A percentile compares a stretch with the other conserved stretches of the same genome.
phyloP scores from a whole-genome alignment of 345 rosid species.

The Mercurialis annua region DNA sequence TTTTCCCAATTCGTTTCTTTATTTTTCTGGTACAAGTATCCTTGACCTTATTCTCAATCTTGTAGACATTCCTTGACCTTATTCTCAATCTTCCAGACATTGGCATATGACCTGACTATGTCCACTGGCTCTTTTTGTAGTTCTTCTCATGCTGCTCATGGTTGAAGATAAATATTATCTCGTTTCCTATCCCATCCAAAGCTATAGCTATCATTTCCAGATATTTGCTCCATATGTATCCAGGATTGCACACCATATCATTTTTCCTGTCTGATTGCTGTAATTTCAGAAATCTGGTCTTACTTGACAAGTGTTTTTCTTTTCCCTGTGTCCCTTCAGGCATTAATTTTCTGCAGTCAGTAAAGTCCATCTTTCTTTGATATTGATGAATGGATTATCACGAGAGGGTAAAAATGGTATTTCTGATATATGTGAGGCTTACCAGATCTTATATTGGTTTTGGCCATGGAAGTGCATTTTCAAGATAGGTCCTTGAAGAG shows the following conservation, averaged over 20 bases:
- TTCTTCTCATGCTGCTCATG: neutral
- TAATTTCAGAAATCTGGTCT: neutral
- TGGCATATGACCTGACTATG: neutral
- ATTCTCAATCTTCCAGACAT: neutral
- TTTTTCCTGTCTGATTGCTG: neutral
- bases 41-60: neutral
- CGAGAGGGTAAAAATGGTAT: neutral
- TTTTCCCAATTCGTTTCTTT: neutral
- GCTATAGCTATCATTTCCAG: neutral
- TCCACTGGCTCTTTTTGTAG: neutral
- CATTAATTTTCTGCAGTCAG: neutral
- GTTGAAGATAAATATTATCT: neutral
- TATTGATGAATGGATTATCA: neutral
- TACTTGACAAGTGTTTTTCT: neutral
- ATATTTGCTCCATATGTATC: neutral
- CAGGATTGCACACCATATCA: neutral
- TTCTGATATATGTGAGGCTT: neutral
- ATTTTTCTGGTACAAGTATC: neutral
- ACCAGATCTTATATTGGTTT: neutral
- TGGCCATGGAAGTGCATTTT: neutral
- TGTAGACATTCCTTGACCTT: neutral
- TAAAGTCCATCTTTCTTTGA: neutral
- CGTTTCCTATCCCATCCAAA: neutral
- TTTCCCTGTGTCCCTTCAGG: neutral
- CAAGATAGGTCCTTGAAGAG: neutral